Evolutionary conservation across 139 green algal species (phyloP).

Genomic region (Desmodesmus armatus): DNA sequence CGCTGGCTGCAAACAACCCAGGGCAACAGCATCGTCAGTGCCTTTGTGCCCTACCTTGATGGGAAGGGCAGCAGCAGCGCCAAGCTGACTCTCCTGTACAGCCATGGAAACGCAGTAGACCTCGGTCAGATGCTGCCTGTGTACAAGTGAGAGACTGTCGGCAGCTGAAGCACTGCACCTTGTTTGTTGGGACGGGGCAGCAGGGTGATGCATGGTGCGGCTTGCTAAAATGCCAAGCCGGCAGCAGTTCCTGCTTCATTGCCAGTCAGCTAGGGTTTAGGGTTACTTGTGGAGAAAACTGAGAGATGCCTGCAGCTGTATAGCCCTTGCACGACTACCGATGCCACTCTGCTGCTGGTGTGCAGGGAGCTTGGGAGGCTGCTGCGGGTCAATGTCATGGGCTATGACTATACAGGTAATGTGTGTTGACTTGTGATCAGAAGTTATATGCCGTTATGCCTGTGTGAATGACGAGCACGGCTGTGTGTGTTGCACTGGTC

Average conservation of each 20-base stretch:
- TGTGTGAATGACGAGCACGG: no score
- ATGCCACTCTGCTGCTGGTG: neutral
- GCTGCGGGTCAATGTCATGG: slow-evolving; percentile 84
- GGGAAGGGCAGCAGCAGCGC: neutral
- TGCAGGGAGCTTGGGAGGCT: slow-evolving; percentile 70
- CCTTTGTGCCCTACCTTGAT: slow-evolving; percentile 65
- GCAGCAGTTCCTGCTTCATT: neutral
- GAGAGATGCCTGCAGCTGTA: neutral
- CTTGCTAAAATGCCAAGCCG: no score
- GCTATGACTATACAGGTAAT: slow-evolving; percentile 91
- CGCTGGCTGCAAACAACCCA: slow-evolving; percentile 1
- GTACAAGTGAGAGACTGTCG: slow-evolving; percentile 75
- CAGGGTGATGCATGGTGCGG: no score
- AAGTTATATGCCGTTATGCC: no score
- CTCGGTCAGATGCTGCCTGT: slow-evolving; percentile 91
- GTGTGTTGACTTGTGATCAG: no score
- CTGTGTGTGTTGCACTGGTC: no score
- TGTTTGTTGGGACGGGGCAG: no score
- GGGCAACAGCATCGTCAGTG: slow-evolving; percentile 63
- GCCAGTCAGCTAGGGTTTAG: neutral
- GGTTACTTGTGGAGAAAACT: neutral
- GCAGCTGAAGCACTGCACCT: no score
- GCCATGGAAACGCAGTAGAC: slow-evolving; percentile 95
- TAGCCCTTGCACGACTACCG: neutral
- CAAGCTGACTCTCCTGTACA: slow-evolving; percentile 84